Conservation (phyloP, 2,329 filamentous ascomycete genomes). For the Paraphoma chrysanthemicola region DNA sequence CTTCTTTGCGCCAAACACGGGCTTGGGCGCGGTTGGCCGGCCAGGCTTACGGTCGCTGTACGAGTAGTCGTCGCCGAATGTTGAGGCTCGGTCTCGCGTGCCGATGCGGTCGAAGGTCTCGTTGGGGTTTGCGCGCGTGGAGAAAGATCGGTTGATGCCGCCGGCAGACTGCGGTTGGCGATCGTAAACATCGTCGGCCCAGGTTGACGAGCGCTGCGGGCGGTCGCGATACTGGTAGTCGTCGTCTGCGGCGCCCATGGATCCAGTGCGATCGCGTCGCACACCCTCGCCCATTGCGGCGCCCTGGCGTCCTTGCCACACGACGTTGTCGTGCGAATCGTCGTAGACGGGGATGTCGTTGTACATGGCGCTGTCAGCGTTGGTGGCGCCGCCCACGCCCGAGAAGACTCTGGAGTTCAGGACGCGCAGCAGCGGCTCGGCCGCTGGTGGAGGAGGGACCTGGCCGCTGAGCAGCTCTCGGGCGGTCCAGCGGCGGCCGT, state of each 20-base stretch:
- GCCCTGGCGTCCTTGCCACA: conserved; percentile 80
- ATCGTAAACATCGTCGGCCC: conserved; percentile 80
- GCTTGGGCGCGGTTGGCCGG: conserved; percentile 87
- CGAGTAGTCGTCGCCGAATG: conserved; percentile 57
- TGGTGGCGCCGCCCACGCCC: conserved; percentile 59
- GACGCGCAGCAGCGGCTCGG: conserved; percentile 82
- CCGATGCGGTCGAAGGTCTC: conserved; percentile 59
- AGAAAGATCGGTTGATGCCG: conserved; percentile 58
- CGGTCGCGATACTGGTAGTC: conserved; percentile 62
- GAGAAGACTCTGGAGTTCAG: conserved; percentile 86
- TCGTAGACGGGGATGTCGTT: conserved; percentile 94
- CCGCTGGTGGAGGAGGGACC: conserved; percentile 79
- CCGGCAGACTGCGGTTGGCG: conserved; percentile 50
- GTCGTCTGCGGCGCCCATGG: conserved; percentile 41
- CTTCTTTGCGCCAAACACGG: conserved; percentile 70
- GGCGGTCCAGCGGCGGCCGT: conserved; percentile 82
- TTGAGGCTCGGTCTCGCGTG: conserved; percentile 46
- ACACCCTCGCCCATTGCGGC: conserved; percentile 73
- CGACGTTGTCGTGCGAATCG: conserved; percentile 78
- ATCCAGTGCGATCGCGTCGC: conserved; percentile 57
- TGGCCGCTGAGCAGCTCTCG: conserved; percentile 80
- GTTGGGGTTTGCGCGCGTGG: conserved; percentile 55
- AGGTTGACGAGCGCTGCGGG: conserved; percentile 71
- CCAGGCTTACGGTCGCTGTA: conserved; percentile 71
- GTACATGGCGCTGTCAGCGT: conserved; percentile 61